Evolutionary conservation across 805 yeast species (phyloP).

Genomic region (Kuraishia molischiana): DNA sequence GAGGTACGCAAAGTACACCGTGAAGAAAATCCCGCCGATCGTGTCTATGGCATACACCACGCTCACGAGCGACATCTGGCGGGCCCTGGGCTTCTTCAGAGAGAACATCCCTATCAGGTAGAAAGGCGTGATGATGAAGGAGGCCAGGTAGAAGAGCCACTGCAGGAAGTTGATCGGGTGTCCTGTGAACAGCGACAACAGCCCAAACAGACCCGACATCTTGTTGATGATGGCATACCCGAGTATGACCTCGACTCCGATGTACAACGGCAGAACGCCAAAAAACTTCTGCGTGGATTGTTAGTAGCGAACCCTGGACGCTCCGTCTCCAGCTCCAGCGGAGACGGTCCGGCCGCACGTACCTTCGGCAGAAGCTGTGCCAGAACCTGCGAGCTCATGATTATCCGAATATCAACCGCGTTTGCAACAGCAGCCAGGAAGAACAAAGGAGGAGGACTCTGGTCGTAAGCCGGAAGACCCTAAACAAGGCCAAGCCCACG

Average conservation of each 20-base stretch:
- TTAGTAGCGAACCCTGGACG: no score
- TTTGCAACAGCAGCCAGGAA: no score
- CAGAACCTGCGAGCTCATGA: constrained; percentile 1
- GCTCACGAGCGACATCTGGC: constrained; percentile 54
- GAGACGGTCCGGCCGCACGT: no score
- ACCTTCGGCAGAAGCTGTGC: constrained; percentile 12
- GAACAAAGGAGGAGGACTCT: no score
- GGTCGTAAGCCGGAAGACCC: no score
- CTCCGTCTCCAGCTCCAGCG: background rate
- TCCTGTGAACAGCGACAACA: constrained; percentile 79
- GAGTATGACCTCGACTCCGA: constrained; percentile 78
- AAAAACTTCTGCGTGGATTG: constrained; percentile 48
- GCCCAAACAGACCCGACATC: constrained; percentile 82
- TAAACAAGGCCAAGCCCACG: no score
- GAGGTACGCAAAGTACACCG: constrained; percentile 59
- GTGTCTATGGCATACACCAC: constrained; percentile 63
- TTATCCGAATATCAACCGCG: background rate
- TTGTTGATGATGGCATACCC: constrained; percentile 76
- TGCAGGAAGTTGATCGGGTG: constrained; percentile 78
- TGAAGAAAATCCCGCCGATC: constrained; percentile 52
- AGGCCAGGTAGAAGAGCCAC: constrained; percentile 66
- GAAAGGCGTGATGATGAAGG: constrained; percentile 53
- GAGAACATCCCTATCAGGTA: constrained; percentile 48
- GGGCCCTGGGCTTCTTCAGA: constrained; percentile 44
- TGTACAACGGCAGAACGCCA: constrained; percentile 66